phyloP scores from a whole-genome alignment of 2,329 filamentous ascomycete species.

The Fusarium sarcochroum region DNA sequence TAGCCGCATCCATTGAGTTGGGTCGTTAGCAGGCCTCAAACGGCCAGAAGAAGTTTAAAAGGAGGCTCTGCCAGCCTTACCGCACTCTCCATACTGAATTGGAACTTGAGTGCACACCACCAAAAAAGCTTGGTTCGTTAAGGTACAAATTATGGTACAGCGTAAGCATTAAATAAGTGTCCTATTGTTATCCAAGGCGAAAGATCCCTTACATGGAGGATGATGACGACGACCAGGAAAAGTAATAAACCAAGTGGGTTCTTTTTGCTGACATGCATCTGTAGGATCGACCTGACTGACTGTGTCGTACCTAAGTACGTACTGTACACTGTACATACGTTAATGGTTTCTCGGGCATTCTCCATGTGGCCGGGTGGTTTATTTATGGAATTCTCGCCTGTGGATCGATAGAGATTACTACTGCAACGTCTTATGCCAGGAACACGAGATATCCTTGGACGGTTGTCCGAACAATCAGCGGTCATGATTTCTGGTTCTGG shows the following conservation, averaged over 20 bases:
- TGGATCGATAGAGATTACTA: conserved; percentile 38
- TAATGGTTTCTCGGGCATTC: background rate
- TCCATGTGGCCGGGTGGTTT: conserved; percentile 24
- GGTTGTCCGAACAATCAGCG: conserved; percentile 5
- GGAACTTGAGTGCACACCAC: conserved; percentile 21
- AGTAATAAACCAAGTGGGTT: conserved; percentile 16
- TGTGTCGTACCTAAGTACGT: conserved; percentile 1
- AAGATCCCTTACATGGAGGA: background rate
- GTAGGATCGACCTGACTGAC: background rate
- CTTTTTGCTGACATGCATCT: conserved; percentile 22
- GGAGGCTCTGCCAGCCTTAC: conserved; percentile 36
- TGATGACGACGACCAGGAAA: conserved; percentile 32
- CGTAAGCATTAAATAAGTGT: background rate
- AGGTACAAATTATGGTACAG: no score
- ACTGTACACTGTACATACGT: conserved; percentile 1
- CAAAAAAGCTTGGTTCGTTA: conserved; percentile 10
- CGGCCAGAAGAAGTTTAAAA: conserved; percentile 9
- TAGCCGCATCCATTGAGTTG: conserved; percentile 6
- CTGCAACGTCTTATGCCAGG: conserved; percentile 28
- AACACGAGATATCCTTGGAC: conserved; percentile 12
- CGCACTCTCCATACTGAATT: background rate
- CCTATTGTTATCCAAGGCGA: background rate
- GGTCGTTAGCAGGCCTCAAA: conserved; percentile 14
- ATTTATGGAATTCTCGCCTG: conserved; percentile 39
- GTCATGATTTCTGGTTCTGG: background rate